Evolutionary conservation across 2,329 filamentous ascomycete genomes (phyloP).

Genomic region (Fusarium tuaranense): DNA sequence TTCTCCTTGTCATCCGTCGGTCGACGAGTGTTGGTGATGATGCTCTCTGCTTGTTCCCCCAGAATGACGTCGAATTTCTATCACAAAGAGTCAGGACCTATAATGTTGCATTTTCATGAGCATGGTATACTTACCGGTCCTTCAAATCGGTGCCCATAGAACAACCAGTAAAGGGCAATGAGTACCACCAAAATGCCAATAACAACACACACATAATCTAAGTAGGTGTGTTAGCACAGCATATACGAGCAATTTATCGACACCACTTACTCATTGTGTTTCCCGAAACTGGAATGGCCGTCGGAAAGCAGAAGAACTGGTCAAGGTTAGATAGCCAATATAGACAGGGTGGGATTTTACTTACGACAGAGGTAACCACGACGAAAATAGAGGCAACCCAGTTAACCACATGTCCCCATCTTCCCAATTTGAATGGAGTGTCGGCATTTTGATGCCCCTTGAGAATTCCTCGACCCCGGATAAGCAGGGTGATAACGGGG

Average conservation of each 20-base stretch:
- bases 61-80: conserved; percentile 22
- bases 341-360: no score
- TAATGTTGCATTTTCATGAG: fast-evolving
- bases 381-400: conserved; percentile 19
- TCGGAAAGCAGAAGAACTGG: conserved; percentile 29
- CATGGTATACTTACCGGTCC: conserved; percentile 14
- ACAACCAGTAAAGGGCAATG: conserved; percentile 15
- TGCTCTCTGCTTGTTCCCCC: background rate
- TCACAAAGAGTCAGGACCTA: background rate
- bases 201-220: conserved; percentile 51
- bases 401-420: conserved; percentile 14
- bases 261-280: conserved; percentile 21
- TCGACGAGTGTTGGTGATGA: background rate
- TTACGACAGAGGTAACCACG: conserved; percentile 9
- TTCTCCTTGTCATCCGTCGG: background rate
- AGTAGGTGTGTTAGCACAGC: background rate
- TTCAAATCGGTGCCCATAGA: conserved; percentile 17
- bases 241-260: no score
- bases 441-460: conserved; percentile 3
- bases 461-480: conserved; percentile 4
- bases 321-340: background rate
- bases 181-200: conserved; percentile 47
- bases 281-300: conserved; percentile 18
- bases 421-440: conserved; percentile 19
- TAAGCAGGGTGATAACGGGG: conserved; percentile 13